Percentiles rank a stretch among this genome's conserved stretches.
These are phyloP conservation scores for Xylariaceae sp. DNA, from an alignment of 2,329 filamentous ascomycete genomes.

Conservation along the genomic window DNA sequence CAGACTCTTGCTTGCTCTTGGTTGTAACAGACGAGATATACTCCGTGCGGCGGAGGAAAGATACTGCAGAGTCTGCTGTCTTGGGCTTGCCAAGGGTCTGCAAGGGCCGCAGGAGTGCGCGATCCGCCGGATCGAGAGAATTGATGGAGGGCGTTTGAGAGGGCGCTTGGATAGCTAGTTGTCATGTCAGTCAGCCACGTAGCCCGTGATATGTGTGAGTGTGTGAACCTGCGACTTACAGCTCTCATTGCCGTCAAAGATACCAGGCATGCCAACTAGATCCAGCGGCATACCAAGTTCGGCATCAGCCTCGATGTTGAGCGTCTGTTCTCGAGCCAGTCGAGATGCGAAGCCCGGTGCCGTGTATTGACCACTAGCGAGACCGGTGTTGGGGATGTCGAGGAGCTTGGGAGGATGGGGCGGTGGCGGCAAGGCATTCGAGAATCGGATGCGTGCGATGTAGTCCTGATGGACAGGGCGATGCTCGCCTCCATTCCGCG, in stretches of 20 bases:
- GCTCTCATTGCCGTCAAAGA: constrained; percentile 92
- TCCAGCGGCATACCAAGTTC: constrained; percentile 98
- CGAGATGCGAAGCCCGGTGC: constrained; percentile 84
- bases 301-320: constrained; percentile 95
- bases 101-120: constrained; percentile 74
- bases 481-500: constrained; percentile 43
- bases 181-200: constrained; percentile 19
- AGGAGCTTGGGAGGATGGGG: constrained; percentile 94
- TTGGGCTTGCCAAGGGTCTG: constrained; percentile 81
- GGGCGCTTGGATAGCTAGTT: constrained; percentile 72
- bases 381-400: constrained; percentile 89
- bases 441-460: constrained; percentile 91
- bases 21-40: constrained; percentile 69
- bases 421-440: constrained; percentile 90
- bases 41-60: constrained; percentile 91
- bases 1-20: constrained; percentile 46
- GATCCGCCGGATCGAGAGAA: constrained; percentile 81
- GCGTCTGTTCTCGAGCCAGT: constrained; percentile 81
- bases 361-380: constrained; percentile 82
- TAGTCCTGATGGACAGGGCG: constrained; percentile 84
- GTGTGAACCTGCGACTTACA: constrained; percentile 51
- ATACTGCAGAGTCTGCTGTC: constrained; percentile 70
- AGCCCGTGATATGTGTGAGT: not conserved
- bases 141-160: constrained; percentile 67
- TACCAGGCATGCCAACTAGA: constrained; percentile 85